Base-by-base conservation (phyloP, 2,329 filamentous ascomycete genomes). In the Paraconiothyrium sp. region DNA sequence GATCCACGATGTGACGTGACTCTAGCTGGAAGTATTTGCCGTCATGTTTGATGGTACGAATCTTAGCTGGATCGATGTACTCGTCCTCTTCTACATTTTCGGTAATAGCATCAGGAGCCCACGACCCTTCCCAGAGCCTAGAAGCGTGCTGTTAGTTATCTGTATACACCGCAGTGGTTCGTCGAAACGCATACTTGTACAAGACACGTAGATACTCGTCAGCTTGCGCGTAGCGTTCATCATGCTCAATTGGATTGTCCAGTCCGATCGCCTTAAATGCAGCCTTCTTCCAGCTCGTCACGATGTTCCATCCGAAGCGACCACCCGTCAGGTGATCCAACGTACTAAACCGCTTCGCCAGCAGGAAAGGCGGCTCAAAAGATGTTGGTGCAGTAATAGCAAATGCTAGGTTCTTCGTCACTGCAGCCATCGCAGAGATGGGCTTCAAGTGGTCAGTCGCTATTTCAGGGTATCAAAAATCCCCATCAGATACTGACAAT, bases 281-380 rank as follows among this genome's bases (percentile, higher is more conserved):
- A 0, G 85, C 82, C 68, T 89, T 89, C 71, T 87, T 87, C 82
- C 85, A 89, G 0, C 81, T 84, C 0, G 88, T 90, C 0, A 91
- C 88, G 22, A 90, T 89, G 63, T 90, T 90, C 88, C 88, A 89
- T 0, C 86, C 88, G 37, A 90, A 82, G 0, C 88, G 80, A 0
- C 88, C 88, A 3, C 83, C 79, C 0, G 88, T 90, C 47, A 90
- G 78, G 71, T 90, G 87, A 60, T 90, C 87, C 0, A 90, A 73
- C 0, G 86, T 88, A 0, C 86, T 88, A 58, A 90, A 88, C 0
- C 87, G 79, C 70, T 88, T 88, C 0, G 87, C 88, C 0, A 90
- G 77, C 1, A 89, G 73, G 60, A 88, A 90, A 0, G 88, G 88
- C 0, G 85, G 84, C 63, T 89, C 87, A 60, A 88, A 90, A 0